These are phyloP conservation scores for Piper longum DNA, from an alignment of 164 flowering plant species.

Conservation along the genomic window DNA sequence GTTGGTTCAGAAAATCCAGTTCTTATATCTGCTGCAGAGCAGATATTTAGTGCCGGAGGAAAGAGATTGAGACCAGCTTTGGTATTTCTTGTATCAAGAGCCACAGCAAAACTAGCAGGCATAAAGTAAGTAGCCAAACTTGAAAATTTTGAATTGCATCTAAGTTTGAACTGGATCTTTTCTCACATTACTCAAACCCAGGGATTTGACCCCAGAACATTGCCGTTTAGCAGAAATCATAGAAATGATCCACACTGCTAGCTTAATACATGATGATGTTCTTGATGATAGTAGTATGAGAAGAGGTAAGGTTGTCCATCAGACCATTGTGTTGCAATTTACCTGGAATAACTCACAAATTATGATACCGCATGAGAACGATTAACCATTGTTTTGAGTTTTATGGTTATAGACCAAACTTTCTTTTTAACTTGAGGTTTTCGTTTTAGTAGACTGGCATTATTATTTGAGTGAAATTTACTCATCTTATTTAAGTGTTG, in stretches of 20 bases:
- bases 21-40: conserved; percentile 89
- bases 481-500: no score
- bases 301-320: conserved; percentile 39
- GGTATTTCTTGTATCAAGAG: conserved; percentile 81
- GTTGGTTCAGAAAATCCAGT: conserved; percentile 97
- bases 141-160: neutral
- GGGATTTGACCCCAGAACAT: conserved; percentile 81
- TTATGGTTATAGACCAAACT: neutral
- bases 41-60: conserved; percentile 97
- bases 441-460: neutral
- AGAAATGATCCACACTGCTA: conserved; percentile 98
- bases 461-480: no score
- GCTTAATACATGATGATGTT: conserved; percentile 94
- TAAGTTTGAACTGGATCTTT: neutral
- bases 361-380: no score
- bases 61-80: conserved; percentile 95
- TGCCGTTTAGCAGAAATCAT: conserved; percentile 91
- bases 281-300: conserved; percentile 84
- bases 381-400: neutral
- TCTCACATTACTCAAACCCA: conserved; percentile 15
- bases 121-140: conserved; percentile 34
- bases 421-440: neutral
- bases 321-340: neutral
- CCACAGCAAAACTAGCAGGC: conserved; percentile 63
- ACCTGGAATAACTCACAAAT: neutral